These are phyloP conservation scores for Gnetum montanum DNA, from an alignment of 75 land plant genomes.

Conservation along the genomic window DNA sequence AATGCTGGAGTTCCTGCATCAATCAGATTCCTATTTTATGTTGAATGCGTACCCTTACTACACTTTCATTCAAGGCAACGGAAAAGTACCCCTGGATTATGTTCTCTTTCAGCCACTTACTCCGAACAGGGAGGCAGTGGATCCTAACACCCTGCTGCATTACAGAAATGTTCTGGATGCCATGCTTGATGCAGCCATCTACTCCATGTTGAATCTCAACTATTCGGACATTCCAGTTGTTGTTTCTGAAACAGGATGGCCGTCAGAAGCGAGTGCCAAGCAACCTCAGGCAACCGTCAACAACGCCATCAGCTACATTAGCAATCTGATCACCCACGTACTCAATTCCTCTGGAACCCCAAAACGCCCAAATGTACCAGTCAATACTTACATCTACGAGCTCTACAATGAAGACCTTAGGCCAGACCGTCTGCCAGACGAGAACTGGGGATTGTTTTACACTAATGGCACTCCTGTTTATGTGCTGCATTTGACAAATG, in stretches of 20 bases:
- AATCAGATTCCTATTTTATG: conserved; percentile 59
- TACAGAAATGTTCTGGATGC: conserved; percentile 68
- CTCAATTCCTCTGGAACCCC: conserved; percentile 59
- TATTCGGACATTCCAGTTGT: conserved; percentile 43
- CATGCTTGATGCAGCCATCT: conserved; percentile 66
- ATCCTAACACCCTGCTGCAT: conserved; percentile 44
- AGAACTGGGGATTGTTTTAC: conserved; percentile 69
- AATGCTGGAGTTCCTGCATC: conserved; percentile 54
- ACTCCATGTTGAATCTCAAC: conserved; percentile 43
- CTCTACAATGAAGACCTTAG: conserved; percentile 65
- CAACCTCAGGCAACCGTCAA: conserved; percentile 44
- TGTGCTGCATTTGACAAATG: conserved; percentile 42
- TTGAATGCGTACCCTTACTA: conserved; percentile 67
- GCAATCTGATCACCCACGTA: conserved; percentile 42
- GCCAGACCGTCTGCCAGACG: conserved; percentile 49
- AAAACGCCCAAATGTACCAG: conserved; percentile 29
- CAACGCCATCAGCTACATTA: conserved; percentile 51
- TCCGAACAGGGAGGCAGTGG: conserved; percentile 36
- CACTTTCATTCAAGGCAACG: conserved; percentile 32
- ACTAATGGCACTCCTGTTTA: conserved; percentile 55
- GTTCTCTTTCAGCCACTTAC: conserved; percentile 57
- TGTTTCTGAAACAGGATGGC: conserved; percentile 82
- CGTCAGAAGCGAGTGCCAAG: conserved; percentile 44
- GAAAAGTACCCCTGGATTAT: conserved; percentile 51
- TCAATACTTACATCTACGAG: conserved; percentile 63